Evolutionary conservation across 805 yeast genomes (phyloP).

Genomic region (Suhomyces faveliae): DNA sequence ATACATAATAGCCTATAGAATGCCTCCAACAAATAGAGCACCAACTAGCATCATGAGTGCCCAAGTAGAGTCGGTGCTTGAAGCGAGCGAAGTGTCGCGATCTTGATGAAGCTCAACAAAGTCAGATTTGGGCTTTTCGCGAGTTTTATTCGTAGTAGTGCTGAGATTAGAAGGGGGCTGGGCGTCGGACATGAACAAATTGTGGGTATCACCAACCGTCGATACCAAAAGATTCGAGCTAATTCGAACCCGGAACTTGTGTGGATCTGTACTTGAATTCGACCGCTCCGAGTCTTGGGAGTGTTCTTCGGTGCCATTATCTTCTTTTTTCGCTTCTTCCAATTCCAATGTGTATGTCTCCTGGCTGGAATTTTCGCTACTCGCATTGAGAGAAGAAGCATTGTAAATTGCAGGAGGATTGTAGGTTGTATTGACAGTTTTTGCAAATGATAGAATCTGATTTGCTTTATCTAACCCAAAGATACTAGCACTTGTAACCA

Average conservation of each 20-base stretch:
- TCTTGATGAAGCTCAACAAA: background rate
- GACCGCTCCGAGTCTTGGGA: background rate
- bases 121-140: background rate
- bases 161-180: background rate
- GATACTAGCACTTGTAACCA: background rate
- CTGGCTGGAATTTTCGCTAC: background rate
- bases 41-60: background rate
- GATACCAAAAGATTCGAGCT: background rate
- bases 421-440: background rate
- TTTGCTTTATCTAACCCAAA: background rate
- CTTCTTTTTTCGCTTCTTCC: background rate
- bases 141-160: background rate
- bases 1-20: background rate
- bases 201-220: background rate
- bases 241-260: background rate
- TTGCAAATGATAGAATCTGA: background rate
- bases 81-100: background rate
- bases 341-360: background rate
- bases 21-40: background rate
- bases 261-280: background rate
- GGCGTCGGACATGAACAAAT: background rate
- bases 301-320: too few species aligned
- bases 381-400: background rate
- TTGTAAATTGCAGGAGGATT: background rate
- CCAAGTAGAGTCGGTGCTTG: background rate